Conservation (phyloP, 2,329 filamentous ascomycete genomes). For the Albifimbria verrucaria region DNA sequence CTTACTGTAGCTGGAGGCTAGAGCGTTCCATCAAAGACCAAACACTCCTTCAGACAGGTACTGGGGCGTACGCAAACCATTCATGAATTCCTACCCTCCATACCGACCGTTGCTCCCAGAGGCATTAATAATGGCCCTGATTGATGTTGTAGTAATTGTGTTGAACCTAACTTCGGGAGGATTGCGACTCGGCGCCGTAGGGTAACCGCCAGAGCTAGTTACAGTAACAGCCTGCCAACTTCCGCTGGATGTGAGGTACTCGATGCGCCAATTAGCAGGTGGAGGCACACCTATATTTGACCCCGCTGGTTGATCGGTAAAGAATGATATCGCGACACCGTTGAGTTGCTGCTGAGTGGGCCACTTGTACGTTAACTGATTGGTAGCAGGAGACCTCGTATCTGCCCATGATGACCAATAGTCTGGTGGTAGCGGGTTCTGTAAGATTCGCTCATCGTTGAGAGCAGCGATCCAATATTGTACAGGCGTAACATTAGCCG, state of each 20-base stretch:
- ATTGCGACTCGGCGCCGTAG: slow-evolving; percentile 18
- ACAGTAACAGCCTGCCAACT: slow-evolving; percentile 18
- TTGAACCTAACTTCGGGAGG: slow-evolving; percentile 25
- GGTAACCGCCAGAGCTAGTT: slow-evolving; percentile 14
- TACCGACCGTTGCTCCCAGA: slow-evolving; percentile 16
- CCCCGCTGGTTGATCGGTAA: slow-evolving; percentile 25
- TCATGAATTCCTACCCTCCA: slow-evolving; percentile 23
- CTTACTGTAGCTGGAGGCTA: too few species aligned
- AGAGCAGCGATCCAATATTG: slow-evolving; percentile 34
- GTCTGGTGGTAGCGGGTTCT: slow-evolving; percentile 30
- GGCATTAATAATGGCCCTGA: slow-evolving; percentile 18
- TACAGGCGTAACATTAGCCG: slow-evolving; percentile 25
- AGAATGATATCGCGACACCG: slow-evolving; percentile 25
- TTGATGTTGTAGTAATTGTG: slow-evolving; percentile 19
- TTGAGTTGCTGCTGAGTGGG: slow-evolving; percentile 22
- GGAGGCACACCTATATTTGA: slow-evolving; percentile 26
- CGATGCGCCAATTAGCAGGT: slow-evolving; percentile 21
- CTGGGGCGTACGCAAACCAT: slow-evolving; percentile 15
- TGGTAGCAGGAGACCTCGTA: slow-evolving; percentile 24
- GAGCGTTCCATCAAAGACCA: too few species aligned
- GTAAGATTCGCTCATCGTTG: slow-evolving; percentile 27
- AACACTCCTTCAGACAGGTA: background rate
- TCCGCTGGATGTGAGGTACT: slow-evolving; percentile 18
- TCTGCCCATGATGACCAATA: slow-evolving; percentile 32
- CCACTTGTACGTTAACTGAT: slow-evolving; percentile 28